Evolutionary conservation across 208 protist genomes (phyloP).

Genomic region (Acanthamoeba lugdunensis): DNA sequence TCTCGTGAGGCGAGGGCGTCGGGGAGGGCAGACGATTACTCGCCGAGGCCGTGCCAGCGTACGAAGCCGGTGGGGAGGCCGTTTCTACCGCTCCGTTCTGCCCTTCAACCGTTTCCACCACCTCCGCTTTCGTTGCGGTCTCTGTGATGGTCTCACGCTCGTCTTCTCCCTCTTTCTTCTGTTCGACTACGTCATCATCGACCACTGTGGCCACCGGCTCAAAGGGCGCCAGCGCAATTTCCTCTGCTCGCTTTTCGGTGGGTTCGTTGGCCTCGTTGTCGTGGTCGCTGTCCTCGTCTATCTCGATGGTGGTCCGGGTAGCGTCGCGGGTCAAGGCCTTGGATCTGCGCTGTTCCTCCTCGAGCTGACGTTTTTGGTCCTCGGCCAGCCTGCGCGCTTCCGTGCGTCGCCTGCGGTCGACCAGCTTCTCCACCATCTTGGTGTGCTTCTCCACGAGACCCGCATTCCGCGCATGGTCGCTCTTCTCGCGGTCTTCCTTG

Average conservation of each 20-base stretch:
- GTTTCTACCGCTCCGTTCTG: background rate
- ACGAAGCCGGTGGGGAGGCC: background rate
- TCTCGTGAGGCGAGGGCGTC: background rate
- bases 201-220: no score
- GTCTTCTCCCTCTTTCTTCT: background rate
- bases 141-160: background rate
- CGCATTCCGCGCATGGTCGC: background rate
- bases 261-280: background rate
- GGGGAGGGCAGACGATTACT: background rate
- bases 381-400: slow-evolving; percentile 32
- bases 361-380: background rate
- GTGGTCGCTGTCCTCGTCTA: slow-evolving; percentile 18
- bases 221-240: no score
- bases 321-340: background rate
- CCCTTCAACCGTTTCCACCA: background rate
- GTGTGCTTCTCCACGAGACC: background rate
- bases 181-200: no score
- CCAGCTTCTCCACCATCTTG: slow-evolving; percentile 8
- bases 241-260: no score
- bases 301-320: background rate
- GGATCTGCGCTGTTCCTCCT: slow-evolving; percentile 14
- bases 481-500: slow-evolving; percentile 18
- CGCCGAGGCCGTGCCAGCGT: background rate
- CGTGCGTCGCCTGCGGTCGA: slow-evolving; percentile 1
- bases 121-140: no score